Percentiles rank a stretch among this genome's conserved stretches.
These are phyloP conservation scores for Microcyclospora tardicrescens DNA, from an alignment of 2,329 filamentous ascomycete species.

Conservation along the genomic window DNA sequence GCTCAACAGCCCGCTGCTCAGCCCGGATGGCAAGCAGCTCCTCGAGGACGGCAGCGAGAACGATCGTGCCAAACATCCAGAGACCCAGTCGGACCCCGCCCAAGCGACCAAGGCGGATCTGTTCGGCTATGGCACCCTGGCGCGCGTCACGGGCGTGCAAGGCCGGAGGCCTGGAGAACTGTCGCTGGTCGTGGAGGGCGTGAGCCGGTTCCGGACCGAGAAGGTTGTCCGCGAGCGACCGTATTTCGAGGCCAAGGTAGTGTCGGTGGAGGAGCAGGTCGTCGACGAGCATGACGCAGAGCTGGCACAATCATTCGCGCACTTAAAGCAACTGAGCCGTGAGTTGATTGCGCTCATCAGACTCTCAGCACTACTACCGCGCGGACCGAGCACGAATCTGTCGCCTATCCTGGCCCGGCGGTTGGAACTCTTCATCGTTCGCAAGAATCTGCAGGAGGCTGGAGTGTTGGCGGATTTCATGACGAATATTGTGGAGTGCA, in stretches of 20 bases:
- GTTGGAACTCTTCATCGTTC: conserved; percentile 74
- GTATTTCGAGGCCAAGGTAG: conserved; percentile 74
- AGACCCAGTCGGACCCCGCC: conserved; percentile 42
- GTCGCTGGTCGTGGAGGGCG: conserved; percentile 73
- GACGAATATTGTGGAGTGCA: conserved; percentile 79
- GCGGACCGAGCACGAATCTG: conserved; percentile 51
- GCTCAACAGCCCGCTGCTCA: conserved; percentile 61
- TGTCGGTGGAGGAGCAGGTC: conserved; percentile 50
- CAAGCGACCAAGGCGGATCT: conserved; percentile 46
- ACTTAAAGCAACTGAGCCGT: conserved; percentile 70
- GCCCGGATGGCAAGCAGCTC: conserved; percentile 60
- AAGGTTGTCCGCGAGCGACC: conserved; percentile 64
- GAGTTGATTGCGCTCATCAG: conserved; percentile 77
- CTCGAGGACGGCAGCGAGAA: conserved; percentile 51
- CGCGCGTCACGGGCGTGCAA: conserved; percentile 37
- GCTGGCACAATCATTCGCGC: conserved; percentile 58
- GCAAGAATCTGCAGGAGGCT: conserved; percentile 70
- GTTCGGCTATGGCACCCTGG: conserved; percentile 67
- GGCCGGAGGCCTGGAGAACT: conserved; percentile 46
- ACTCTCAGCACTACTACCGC: conserved; percentile 70
- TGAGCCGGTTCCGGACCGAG: conserved; percentile 62
- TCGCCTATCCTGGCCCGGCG: conserved; percentile 77
- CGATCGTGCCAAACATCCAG: conserved; percentile 31
- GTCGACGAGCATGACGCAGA: conserved; percentile 38
- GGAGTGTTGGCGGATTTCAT: conserved; percentile 89